These are phyloP conservation scores for Penicillium sp. DNA, from an alignment of 2,329 filamentous ascomycete genomes.

Conservation along the genomic window DNA sequence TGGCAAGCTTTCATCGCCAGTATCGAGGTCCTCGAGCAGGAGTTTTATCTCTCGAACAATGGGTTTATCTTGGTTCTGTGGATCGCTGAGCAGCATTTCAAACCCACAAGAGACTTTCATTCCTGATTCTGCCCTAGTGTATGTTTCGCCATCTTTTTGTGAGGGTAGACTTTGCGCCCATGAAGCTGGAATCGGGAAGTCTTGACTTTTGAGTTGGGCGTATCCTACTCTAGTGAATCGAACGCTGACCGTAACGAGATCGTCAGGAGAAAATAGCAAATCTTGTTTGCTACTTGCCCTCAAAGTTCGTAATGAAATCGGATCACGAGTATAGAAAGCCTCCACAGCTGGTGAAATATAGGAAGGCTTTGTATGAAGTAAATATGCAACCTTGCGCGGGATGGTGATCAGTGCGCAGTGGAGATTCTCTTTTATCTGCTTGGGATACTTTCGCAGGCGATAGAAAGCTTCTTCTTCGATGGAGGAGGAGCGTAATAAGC, in stretches of 20 bases:
- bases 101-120: conserved; percentile 91
- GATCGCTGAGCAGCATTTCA: conserved; percentile 74
- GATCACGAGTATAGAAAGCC: conserved; percentile 87
- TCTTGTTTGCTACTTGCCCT: conserved; percentile 51
- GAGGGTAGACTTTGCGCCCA: conserved; percentile 47
- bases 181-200: conserved; percentile 63
- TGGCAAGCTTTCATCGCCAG: conserved; percentile 68
- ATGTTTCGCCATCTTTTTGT: conserved; percentile 42
- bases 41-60: conserved; percentile 71
- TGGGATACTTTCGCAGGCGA: conserved; percentile 77
- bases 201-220: conserved; percentile 83
- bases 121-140: conserved; percentile 59
- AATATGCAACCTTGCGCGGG: conserved; percentile 74
- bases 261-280: conserved; percentile 67
- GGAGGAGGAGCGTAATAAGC: conserved; percentile 65
- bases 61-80: conserved; percentile 64
- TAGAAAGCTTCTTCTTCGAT: conserved; percentile 90
- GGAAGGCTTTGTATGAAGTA: conserved; percentile 70
- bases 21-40: conserved; percentile 68
- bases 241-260: conserved; percentile 74
- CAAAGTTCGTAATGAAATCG: conserved; percentile 67
- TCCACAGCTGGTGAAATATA: conserved; percentile 81
- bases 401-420: conserved; percentile 71
- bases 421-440: conserved; percentile 67
- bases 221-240: conserved; percentile 86